Percentiles rank a stretch among this genome's conserved stretches.
phyloP scores from a whole-genome alignment of 371 early-diverging fungal species.

The Entomophthora muscae region DNA sequence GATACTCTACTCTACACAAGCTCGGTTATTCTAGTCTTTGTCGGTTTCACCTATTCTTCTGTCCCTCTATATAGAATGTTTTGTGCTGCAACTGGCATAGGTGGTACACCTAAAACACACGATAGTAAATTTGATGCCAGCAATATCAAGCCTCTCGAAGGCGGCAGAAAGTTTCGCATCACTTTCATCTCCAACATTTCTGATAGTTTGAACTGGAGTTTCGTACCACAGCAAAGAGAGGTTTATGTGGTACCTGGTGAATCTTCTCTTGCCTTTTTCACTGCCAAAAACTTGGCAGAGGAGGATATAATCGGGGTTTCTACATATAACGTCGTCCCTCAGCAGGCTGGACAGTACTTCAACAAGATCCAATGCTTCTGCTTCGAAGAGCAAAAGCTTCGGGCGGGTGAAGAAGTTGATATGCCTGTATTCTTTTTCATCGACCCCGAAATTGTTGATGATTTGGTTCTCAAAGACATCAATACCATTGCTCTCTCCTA shows the following conservation, averaged over 20 bases:
- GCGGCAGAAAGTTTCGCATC: constrained; percentile 50
- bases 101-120: constrained; percentile 65
- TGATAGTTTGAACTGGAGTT: constrained; percentile 72
- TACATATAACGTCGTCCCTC: constrained; percentile 91
- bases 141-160: constrained; percentile 35
- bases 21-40: constrained; percentile 59
- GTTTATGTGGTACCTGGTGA: constrained; percentile 86
- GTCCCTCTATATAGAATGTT: constrained; percentile 92
- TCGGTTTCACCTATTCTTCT: constrained; percentile 86
- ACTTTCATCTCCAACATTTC: constrained; percentile 72
- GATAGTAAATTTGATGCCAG: constrained; percentile 29
- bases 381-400: constrained; percentile 92
- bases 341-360: constrained; percentile 80
- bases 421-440: constrained; percentile 99
- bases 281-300: constrained; percentile 78
- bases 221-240: constrained; percentile 71
- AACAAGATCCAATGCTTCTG: constrained; percentile 99
- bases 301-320: constrained; percentile 91
- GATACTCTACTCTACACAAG: constrained; percentile 45
- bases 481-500: constrained; percentile 83
- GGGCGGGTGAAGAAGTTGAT: constrained; percentile 84
- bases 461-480: constrained; percentile 89
- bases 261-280: constrained; percentile 91
- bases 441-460: constrained; percentile 90
- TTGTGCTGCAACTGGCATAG: constrained; percentile 81